These are phyloP conservation scores for Colletotrichum sp. DNA, from an alignment of 2,329 filamentous ascomycete species.

Conservation along the genomic window DNA sequence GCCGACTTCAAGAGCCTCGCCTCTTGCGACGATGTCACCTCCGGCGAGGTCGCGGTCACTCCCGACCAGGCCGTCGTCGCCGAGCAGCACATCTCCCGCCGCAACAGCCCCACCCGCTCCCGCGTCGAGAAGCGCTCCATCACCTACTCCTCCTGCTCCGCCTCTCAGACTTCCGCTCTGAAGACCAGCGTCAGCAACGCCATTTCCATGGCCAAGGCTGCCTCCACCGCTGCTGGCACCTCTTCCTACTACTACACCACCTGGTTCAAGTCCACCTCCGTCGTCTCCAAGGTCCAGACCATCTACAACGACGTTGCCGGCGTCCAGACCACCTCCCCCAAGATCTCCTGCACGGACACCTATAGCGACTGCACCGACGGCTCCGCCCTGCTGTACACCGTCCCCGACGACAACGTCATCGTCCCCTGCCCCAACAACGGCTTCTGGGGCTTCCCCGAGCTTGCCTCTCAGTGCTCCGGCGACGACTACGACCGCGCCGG, in stretches of 20 bases:
- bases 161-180: not conserved
- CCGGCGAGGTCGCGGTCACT: slow-evolving; percentile 6
- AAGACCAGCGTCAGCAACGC: slow-evolving; percentile 8
- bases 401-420: slow-evolving; percentile 16
- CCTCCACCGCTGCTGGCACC: slow-evolving; percentile 4
- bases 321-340: slow-evolving; percentile 13
- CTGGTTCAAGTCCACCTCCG: slow-evolving; percentile 17
- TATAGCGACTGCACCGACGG: slow-evolving; percentile 14
- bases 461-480: slow-evolving; percentile 1
- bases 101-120: not conserved
- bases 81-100: slow-evolving; percentile 8
- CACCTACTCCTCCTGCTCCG: slow-evolving; percentile 16
- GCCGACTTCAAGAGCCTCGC: not conserved
- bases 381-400: slow-evolving; percentile 16
- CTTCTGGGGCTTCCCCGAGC: slow-evolving; percentile 17
- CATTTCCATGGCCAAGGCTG: slow-evolving; percentile 16
- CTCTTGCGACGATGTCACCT: slow-evolving; percentile 1
- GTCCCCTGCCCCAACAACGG: slow-evolving; percentile 20
- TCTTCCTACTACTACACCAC: slow-evolving; percentile 10
- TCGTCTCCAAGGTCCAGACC: slow-evolving; percentile 2
- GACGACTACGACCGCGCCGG: slow-evolving; percentile 17
- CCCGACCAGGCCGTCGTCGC: slow-evolving; percentile 1
- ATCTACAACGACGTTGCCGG: slow-evolving; percentile 15
- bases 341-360: slow-evolving; percentile 16
- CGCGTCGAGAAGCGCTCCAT: slow-evolving; percentile 16